Base-by-base conservation (phyloP, 108 stramenopile genomes). In the Nitzschia palea region DNA sequence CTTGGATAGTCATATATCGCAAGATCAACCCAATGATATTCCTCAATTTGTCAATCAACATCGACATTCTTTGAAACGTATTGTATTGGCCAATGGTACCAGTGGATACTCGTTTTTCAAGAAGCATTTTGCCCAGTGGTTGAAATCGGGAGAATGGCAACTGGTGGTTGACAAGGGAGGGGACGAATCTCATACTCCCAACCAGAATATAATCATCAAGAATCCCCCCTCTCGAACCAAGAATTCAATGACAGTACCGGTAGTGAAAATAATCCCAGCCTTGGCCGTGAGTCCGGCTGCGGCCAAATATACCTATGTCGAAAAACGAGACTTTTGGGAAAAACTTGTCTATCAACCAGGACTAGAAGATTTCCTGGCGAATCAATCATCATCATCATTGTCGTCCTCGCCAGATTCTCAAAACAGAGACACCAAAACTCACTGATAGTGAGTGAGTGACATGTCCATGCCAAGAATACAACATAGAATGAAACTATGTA, bases 311-410 rank as follows among this genome's bases (percentile, higher is more conserved):
- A 79, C 73, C 0, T 93, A 93, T 52, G 67, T 57, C 35, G 71
- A 90, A 60, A 93, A 93, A 57, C 79, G 92, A 56, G 77, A 87
- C 44, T 78, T 70, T 70, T 93, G 88, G 88, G 86, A 88, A 30
- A 36, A 45, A 40, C 44, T 74, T 50, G 85, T 86, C 18, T 93
- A 85, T 68, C 26, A 54, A 17, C 85, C 92, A 31, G 92, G 88
- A 25, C 61, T 93, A 62, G 26, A 65, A 47, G 83, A 86, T 52
- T 62, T 20, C 47, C 37, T 6, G 37, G 37, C 37, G 12, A 40
- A 12, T 12, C 10, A 40, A 40, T 40, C 37, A 40, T 40, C 6
- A 40, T 40, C 6, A 40, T 40, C 6, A 6, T 40, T 10, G 37
- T 40, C 6, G 37, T 40, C 6, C 10, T 40, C 37, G 6, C n/a